Conservation (phyloP, 2,329 filamentous ascomycete genomes). For the Diplodia scrobiculata region DNA sequence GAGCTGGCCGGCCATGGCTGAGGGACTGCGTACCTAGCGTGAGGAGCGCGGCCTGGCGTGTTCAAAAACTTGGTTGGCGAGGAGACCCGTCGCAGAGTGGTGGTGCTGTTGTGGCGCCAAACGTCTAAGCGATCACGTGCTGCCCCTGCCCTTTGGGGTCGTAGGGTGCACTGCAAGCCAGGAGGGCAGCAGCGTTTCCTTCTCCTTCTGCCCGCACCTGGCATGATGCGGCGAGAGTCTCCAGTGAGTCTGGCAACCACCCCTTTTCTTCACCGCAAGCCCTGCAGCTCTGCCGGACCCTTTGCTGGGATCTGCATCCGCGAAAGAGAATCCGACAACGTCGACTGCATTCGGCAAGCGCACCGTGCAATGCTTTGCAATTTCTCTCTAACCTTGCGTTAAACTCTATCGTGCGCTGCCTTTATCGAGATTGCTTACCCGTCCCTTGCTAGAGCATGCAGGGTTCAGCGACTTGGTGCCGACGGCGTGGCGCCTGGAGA, state of each 20-base stretch:
- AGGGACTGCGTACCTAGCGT: not conserved
- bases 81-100: no score
- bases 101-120: not conserved
- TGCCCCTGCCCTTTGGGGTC: not conserved
- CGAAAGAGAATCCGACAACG: not conserved
- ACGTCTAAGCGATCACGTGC: conserved; percentile 18
- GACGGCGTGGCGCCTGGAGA: not conserved
- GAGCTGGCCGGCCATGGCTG: conserved; percentile 1
- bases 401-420: not conserved
- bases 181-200: no score
- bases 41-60: not conserved
- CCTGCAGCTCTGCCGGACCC: not conserved
- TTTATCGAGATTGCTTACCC: not conserved
- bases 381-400: not conserved
- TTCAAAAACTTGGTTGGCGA: not conserved
- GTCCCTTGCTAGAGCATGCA: not conserved
- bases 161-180: no score
- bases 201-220: no score
- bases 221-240: no score
- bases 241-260: no score
- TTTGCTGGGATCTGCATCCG: not conserved
- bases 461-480: not conserved
- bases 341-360: not conserved
- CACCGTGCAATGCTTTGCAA: not conserved
- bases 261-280: not conserved